Conservation (phyloP, 495 filamentous ascomycete species). For the Thermothielavioides terrestris region DNA sequence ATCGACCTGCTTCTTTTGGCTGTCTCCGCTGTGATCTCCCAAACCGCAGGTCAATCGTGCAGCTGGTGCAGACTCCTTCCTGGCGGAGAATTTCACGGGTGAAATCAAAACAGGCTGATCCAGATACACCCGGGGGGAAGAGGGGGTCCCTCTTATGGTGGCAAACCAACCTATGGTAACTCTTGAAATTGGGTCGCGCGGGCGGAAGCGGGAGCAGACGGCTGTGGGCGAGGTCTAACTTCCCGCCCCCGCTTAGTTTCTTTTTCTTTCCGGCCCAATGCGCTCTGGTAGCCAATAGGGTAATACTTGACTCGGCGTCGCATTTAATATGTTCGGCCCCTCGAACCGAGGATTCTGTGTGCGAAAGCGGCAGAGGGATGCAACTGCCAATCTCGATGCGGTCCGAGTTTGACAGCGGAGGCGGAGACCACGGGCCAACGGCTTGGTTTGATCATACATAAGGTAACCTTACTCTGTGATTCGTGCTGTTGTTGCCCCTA, state of each 20-base stretch:
- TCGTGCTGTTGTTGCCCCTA: too few relatives aligned
- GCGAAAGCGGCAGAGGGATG: background rate
- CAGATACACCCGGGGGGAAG: background rate
- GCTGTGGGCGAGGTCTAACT: background rate
- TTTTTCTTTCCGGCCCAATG: background rate
- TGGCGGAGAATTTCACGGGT: constrained; percentile 13
- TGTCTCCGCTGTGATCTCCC: background rate
- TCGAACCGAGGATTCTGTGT: background rate
- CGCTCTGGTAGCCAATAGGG: constrained; percentile 3
- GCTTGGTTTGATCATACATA: too few relatives aligned
- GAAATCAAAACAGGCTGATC: constrained; percentile 23
- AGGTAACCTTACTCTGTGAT: too few relatives aligned
- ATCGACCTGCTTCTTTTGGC: constrained; percentile 6
- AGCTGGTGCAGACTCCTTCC: background rate
- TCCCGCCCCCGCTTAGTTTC: background rate
- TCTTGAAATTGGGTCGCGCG: background rate
- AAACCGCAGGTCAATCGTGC: background rate
- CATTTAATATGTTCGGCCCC: background rate
- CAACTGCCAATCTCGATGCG: background rate
- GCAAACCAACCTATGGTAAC: background rate
- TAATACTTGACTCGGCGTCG: background rate
- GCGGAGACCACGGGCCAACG: too few relatives aligned
- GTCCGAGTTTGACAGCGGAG: background rate
- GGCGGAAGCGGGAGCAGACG: background rate
- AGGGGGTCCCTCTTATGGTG: background rate